Conservation (phyloP, 1,139 yeast genomes). For the Wickerhamomyces sp. region DNA sequence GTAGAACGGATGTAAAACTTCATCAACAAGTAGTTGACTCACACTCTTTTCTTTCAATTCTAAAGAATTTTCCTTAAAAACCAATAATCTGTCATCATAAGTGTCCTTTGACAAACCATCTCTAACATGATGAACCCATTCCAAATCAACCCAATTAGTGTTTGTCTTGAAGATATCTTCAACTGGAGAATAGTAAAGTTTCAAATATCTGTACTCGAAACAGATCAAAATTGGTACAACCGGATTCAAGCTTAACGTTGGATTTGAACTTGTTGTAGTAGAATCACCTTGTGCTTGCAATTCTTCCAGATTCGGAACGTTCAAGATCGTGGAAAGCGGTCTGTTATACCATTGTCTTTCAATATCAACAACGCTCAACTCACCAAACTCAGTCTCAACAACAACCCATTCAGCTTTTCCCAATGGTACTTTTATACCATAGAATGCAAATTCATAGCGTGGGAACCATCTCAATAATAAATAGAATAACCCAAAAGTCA, state of each 20-base stretch:
- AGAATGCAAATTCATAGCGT: constrained; percentile 56
- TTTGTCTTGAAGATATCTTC: constrained; percentile 84
- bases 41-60: constrained; percentile 73
- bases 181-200: constrained; percentile 75
- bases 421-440: constrained; percentile 63
- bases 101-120: constrained; percentile 70
- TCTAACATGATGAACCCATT: constrained; percentile 64
- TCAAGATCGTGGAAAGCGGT: constrained; percentile 64
- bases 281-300: constrained; percentile 8
- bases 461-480: constrained; percentile 84
- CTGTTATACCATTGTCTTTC: constrained; percentile 59
- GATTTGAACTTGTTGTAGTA: not conserved
- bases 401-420: constrained; percentile 92
- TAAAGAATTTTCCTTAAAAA: constrained; percentile 75
- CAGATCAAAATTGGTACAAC: constrained; percentile 60
- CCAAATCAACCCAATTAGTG: constrained; percentile 76
- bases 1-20: constrained; percentile 91
- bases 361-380: constrained; percentile 57
- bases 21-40: constrained; percentile 66
- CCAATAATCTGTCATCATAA: constrained; percentile 61
- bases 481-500: constrained; percentile 68
- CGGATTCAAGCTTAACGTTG: constrained; percentile 23
- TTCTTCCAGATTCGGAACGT: constrained; percentile 25
- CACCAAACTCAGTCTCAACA: constrained; percentile 91
- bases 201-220: constrained; percentile 78